These are phyloP conservation scores for Boletus patriciae DNA, from an alignment of 768 basidiomycete species.

Conservation along the genomic window DNA sequence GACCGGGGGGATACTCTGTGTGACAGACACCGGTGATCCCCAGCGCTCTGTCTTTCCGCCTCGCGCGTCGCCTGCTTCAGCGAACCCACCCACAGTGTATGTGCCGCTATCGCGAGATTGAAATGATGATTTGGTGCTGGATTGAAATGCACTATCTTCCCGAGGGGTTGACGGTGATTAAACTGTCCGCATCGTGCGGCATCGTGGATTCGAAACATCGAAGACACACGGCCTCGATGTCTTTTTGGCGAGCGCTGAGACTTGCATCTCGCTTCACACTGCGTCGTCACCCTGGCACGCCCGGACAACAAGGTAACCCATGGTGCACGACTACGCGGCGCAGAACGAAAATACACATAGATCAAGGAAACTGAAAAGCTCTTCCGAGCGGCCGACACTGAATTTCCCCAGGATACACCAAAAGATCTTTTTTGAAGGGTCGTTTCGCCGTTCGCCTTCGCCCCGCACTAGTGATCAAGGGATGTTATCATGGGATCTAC, in stretches of 20 bases:
- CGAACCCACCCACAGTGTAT: neutral
- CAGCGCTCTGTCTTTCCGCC: neutral
- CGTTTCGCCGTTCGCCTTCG: neutral
- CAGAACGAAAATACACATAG: neutral
- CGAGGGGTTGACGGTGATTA: conserved; percentile 10
- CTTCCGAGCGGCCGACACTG: neutral
- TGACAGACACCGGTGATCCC: neutral
- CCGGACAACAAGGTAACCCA: neutral
- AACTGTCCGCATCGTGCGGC: neutral
- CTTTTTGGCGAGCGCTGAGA: neutral
- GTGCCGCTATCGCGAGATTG: neutral
- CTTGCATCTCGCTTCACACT: neutral
- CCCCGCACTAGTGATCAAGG: neutral
- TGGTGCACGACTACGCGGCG: neutral
- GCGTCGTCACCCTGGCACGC: neutral
- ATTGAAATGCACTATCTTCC: neutral
- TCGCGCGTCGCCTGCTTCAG: neutral
- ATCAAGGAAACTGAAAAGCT: neutral
- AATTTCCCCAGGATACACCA: neutral
- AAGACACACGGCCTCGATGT: neutral
- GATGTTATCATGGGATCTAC: neutral
- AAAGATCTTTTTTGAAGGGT: neutral
- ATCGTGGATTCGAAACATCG: conserved; percentile 1
- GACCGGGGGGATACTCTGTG: conserved; percentile 1
- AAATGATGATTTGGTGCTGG: neutral